Conservation (phyloP, 352 stramenopile species). For the Phytophthora sojae region DNA sequence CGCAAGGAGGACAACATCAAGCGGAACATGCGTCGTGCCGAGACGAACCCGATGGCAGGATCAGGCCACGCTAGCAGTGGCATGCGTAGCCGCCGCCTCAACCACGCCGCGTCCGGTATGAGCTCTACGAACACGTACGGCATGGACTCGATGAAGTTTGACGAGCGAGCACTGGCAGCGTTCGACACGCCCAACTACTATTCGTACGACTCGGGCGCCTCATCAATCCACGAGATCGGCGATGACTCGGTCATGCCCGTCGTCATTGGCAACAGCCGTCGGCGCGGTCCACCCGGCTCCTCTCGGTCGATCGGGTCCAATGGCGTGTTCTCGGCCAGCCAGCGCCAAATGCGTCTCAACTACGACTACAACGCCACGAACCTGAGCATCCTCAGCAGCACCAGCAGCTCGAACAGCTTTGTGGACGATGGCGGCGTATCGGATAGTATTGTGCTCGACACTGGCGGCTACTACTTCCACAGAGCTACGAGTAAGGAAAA, state of each 20-base stretch:
- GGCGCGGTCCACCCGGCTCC: slow-evolving; percentile 28
- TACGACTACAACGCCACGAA: slow-evolving; percentile 45
- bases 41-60: slow-evolving; percentile 40
- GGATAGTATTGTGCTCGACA: slow-evolving; percentile 73
- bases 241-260: slow-evolving; percentile 29
- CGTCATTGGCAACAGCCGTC: slow-evolving; percentile 36
- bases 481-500: slow-evolving; percentile 38
- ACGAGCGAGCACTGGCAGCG: slow-evolving; percentile 44
- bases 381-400: slow-evolving; percentile 50
- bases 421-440: slow-evolving; percentile 56
- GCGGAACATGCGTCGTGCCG: slow-evolving; percentile 57
- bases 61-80: slow-evolving; percentile 20
- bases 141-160: slow-evolving; percentile 57
- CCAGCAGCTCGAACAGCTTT: slow-evolving; percentile 60
- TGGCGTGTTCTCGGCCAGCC: slow-evolving; percentile 33
- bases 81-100: slow-evolving; percentile 28
- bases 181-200: slow-evolving; percentile 44
- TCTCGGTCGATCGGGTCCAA: slow-evolving; percentile 42
- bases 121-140: slow-evolving; percentile 38
- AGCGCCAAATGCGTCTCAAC: slow-evolving; percentile 36
- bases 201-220: slow-evolving; percentile 42
- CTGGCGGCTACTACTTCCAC: slow-evolving; percentile 79
- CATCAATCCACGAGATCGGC: slow-evolving; percentile 36
- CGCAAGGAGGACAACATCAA: slow-evolving; percentile 69
- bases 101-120: slow-evolving; percentile 37